Conservation (phyloP, 768 basidiomycete genomes). For the Boletus rubropictus region DNA sequence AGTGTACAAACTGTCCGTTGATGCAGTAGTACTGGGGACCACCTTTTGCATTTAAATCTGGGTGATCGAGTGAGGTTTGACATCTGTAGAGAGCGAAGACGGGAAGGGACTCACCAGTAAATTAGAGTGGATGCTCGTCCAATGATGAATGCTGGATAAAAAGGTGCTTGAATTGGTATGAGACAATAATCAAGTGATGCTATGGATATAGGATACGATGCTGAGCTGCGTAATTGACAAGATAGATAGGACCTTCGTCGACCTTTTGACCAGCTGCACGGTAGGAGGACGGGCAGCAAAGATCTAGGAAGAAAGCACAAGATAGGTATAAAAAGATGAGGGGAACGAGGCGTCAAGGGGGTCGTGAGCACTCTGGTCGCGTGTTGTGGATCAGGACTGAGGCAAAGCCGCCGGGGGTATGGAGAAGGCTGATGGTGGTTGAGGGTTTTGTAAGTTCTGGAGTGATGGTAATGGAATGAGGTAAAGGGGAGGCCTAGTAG, state of each 20-base stretch:
- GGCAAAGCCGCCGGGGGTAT: constrained; percentile 23
- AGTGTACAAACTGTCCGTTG: constrained; percentile 31
- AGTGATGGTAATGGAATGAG: constrained; percentile 44
- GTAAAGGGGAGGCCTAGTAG: constrained; percentile 52
- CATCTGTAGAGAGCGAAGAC: constrained; percentile 6
- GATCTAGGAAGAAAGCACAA: constrained; percentile 36
- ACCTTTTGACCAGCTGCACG: constrained; percentile 34
- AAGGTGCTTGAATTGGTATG: constrained; percentile 39
- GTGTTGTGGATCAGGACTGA: constrained; percentile 33
- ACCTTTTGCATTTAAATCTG: constrained; percentile 66
- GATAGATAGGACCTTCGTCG: constrained; percentile 35
- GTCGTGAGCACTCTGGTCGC: constrained; percentile 50
- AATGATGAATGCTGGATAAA: constrained; percentile 45
- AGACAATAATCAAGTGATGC: constrained; percentile 45
- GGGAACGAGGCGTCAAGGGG: constrained; percentile 42
- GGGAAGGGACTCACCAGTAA: constrained; percentile 39
- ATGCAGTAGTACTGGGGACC: constrained; percentile 52
- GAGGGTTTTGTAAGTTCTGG: constrained; percentile 33
- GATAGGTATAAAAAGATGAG: constrained; percentile 54
- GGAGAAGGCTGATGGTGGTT: constrained; percentile 32
- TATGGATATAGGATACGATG: constrained; percentile 39
- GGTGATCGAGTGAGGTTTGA: constrained; percentile 24
- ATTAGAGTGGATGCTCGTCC: constrained; percentile 38
- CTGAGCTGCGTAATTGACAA: constrained; percentile 35
- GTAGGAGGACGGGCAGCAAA: constrained; percentile 34